These are phyloP conservation scores for Turritis glabra DNA, from an alignment of 345 rosid species.

Conservation along the genomic window DNA sequence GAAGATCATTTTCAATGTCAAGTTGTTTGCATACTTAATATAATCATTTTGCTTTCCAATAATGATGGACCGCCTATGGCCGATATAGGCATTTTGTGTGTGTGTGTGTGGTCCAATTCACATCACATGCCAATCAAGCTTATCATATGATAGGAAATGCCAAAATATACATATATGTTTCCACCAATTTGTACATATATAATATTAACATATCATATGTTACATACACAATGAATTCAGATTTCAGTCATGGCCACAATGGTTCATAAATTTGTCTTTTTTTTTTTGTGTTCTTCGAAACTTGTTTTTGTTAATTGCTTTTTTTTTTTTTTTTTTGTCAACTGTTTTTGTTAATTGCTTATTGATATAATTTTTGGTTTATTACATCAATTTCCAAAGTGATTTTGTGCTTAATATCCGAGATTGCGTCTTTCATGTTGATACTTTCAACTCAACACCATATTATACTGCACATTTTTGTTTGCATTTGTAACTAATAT, in stretches of 20 bases:
- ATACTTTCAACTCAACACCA: no score
- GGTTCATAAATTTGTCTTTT: no score
- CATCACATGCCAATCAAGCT: constrained; percentile 37
- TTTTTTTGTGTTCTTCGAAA: no score
- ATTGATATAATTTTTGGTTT: no score
- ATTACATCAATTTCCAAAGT: no score
- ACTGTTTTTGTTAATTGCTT: no score
- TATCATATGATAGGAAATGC: constrained; percentile 23
- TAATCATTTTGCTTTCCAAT: constrained; percentile 4
- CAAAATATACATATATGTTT: background rate
- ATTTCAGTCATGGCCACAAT: background rate
- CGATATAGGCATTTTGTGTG: constrained; percentile 1
- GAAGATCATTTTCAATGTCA: constrained; percentile 22
- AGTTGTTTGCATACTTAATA: constrained; percentile 24
- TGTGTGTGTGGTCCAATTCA: constrained; percentile 28
- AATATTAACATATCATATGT: background rate
- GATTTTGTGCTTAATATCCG: no score
- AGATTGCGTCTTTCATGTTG: no score
- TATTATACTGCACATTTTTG: no score
- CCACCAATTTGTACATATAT: background rate
- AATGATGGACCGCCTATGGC: constrained; percentile 9
- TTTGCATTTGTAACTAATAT: no score
- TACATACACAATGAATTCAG: background rate
- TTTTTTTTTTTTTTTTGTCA: no score
- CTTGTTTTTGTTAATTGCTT: no score